Percentiles rank a stretch among this genome's conserved stretches.
These are phyloP conservation scores for Corymbia citriodora DNA, from an alignment of 441 rosid species.

Conservation along the genomic window DNA sequence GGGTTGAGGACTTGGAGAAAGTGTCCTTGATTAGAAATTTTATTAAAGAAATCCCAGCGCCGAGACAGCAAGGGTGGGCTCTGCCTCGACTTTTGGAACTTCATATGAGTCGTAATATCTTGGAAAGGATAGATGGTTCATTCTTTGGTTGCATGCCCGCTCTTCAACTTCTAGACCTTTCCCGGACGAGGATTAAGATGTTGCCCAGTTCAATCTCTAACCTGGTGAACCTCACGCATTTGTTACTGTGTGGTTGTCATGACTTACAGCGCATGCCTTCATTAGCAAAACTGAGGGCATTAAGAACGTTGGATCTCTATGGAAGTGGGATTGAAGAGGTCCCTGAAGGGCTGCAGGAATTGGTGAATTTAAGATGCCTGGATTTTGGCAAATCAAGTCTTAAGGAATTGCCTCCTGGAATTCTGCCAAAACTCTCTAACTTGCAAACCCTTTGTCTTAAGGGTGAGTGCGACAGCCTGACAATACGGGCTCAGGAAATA, in stretches of 20 bases:
- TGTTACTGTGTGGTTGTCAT: not conserved
- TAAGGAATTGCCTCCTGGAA: not conserved
- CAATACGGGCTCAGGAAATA: not conserved
- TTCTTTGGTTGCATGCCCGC: not conserved
- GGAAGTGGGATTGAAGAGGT: not conserved
- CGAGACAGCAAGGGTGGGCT: not conserved
- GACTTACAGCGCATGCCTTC: not conserved
- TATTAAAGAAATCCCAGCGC: not conserved
- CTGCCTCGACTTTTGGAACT: slow-evolving; percentile 8
- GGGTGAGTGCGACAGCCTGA: not conserved
- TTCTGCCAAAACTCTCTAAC: not conserved
- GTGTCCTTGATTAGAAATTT: not conserved
- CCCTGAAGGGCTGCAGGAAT: slow-evolving; percentile 8
- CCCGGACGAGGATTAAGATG: fast-evolving
- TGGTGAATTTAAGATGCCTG: slow-evolving; percentile 9
- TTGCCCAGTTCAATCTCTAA: slow-evolving; percentile 16
- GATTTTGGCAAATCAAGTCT: not conserved
- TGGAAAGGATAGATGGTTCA: not conserved
- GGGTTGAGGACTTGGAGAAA: slow-evolving; percentile 1
- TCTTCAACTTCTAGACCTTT: slow-evolving; percentile 16
- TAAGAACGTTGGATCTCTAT: slow-evolving; percentile 6
- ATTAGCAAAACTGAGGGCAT: not conserved
- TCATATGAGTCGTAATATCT: not conserved
- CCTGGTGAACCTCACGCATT: slow-evolving; percentile 5
- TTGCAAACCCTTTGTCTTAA: not conserved